Percentiles rank a stretch among this genome's conserved stretches.
Evolutionary conservation across 1,284 basidiomycete genomes (phyloP).

Genomic region (Cutaneotrichosporon dermatis): DNA sequence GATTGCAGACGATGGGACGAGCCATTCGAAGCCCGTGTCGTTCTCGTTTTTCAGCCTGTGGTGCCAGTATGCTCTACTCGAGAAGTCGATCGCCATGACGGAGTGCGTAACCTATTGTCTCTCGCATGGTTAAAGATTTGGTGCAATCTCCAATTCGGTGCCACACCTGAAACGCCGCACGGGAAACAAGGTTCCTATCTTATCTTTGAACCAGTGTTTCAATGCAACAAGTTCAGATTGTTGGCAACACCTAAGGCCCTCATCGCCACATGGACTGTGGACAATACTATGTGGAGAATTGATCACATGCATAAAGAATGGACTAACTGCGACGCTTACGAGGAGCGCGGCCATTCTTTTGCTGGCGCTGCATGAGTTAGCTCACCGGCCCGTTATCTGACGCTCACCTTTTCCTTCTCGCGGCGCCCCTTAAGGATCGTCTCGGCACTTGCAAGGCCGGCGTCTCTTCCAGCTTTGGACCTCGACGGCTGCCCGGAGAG

Average conservation of each 20-base stretch:
- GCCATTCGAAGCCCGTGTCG: conserved; percentile 36
- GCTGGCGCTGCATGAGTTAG: conserved; percentile 2
- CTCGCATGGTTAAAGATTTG: too few species aligned
- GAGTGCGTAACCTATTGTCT: too few species aligned
- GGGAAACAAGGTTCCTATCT: too few species aligned
- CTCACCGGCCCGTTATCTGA: neutral
- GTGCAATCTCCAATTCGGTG: too few species aligned
- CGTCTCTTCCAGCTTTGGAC: neutral
- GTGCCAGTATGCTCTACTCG: conserved; percentile 38
- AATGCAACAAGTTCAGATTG: too few species aligned
- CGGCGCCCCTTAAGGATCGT: conserved; percentile 7
- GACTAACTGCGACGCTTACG: neutral
- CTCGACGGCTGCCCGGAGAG: neutral
- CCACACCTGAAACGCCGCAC: too few species aligned
- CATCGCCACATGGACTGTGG: too few species aligned
- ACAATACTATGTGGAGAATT: too few species aligned
- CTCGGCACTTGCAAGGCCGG: conserved; percentile 10
- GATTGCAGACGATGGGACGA: conserved; percentile 23
- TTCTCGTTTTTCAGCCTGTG: conserved; percentile 29
- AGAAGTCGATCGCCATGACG: conserved; percentile 34
- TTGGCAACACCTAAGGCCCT: too few species aligned
- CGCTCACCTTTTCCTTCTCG: conserved; percentile 4
- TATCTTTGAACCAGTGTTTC: too few species aligned
- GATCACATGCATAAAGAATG: too few species aligned
- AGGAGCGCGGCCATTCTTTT: conserved; percentile 14